Base-by-base conservation (phyloP, 192 early-diverging fungal genomes). In the Thoreauomyces humboldtii region DNA sequence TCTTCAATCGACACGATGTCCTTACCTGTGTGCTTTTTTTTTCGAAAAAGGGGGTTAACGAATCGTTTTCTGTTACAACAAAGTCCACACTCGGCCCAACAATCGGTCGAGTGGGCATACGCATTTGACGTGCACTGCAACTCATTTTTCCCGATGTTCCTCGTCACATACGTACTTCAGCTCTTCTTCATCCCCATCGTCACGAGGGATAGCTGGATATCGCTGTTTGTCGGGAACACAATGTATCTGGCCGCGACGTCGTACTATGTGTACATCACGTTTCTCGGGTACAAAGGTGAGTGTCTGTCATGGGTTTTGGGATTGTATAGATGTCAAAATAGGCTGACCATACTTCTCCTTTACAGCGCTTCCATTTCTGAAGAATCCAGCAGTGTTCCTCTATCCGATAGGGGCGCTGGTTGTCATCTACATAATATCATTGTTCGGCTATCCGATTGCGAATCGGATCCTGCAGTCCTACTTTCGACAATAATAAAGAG, bases 71-170 rank as follows among this genome's bases (percentile, higher is more conserved):
- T 98, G 37, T 63, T 87, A 46, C 89, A 88, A 62, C 87, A 83
- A 63, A 82, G 70, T 63, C 84, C 80, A 55, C 92, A 96, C 65
- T 80, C 91, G 5, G 83, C 84, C 6, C 89, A 92, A 38, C 94
- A 96, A 67, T 68, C 82, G 46, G 92, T 96, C 21, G 96, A 98
- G 76, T 98, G 94, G 94, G 87, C 88, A 41, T 98, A 97, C 69
- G 89, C 88, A 41, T 94, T 96, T 65, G 96, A 98, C 73, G 91
- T 98, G 12, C 96, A 98, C 63, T 96, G 93, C 79, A 98, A 98
- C 71, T 77, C 93, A 24, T 98, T 96, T 69, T 93, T 95, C 66
- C 89, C 90, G 21, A 81, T 92, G 55, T 96, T 91, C 59, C 77
- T 90, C 45, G 70, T 92, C 14, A 82, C 93, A 15, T 96, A 98